Percentiles rank a stretch among this genome's conserved stretches.
phyloP scores from a whole-genome alignment of 1,284 basidiomycete species.

The Trichosporon sp. region DNA sequence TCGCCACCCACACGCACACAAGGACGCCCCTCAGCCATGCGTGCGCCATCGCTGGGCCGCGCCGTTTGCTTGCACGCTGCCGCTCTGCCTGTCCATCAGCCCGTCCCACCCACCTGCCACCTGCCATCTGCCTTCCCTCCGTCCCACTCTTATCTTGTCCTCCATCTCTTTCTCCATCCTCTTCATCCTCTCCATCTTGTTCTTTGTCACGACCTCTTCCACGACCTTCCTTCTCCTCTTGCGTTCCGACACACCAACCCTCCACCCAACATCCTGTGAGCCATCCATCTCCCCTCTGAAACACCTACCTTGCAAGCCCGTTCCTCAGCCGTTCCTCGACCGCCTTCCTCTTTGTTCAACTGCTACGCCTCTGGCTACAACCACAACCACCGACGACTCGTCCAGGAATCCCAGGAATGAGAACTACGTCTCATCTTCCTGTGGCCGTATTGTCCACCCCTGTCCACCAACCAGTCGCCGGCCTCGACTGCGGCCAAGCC shows the following conservation, averaged over 20 bases:
- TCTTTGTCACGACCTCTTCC: not conserved
- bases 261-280: not conserved
- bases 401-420: not conserved
- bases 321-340: not conserved
- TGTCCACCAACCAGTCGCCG: not conserved
- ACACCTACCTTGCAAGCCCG: not conserved
- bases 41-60: constrained; percentile 3
- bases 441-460: not conserved
- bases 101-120: no score
- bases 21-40: not conserved
- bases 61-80: not conserved
- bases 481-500: not conserved
- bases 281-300: not conserved
- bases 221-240: not conserved
- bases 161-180: not conserved
- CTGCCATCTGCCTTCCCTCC: not conserved
- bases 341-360: not conserved
- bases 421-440: not conserved
- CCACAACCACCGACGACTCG: not conserved
- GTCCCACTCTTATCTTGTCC: constrained; percentile 1
- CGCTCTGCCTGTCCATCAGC: not conserved
- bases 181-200: not conserved
- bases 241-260: not conserved
- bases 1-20: not conserved
- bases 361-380: not conserved